These are phyloP conservation scores for Glycine soja DNA, from an alignment of 306 rosid genomes.

Conservation along the genomic window DNA sequence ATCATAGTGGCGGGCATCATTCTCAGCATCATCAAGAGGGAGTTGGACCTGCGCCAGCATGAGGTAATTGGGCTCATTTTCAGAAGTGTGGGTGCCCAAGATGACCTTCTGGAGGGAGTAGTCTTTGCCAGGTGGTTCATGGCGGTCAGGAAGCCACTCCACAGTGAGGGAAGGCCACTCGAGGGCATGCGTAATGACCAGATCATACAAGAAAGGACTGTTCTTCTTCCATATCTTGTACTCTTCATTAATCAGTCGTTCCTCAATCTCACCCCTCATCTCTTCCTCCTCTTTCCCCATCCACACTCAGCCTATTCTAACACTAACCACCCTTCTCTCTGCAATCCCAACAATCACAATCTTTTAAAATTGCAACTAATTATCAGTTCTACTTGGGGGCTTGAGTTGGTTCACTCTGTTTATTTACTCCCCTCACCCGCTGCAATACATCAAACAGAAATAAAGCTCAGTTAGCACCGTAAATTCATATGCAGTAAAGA, in stretches of 20 bases:
- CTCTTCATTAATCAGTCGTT: slow-evolving; percentile 92
- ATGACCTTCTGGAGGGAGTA: slow-evolving; percentile 92
- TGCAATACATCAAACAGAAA: neutral
- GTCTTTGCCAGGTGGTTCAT: slow-evolving; percentile 95
- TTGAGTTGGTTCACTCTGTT: neutral
- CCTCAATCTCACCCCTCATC: slow-evolving; percentile 97
- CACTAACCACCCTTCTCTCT: neutral
- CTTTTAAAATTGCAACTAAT: neutral
- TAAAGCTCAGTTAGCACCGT: neutral
- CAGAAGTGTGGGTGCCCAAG: slow-evolving; percentile 94
- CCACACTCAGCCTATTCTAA: slow-evolving; percentile 17
- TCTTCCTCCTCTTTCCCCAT: slow-evolving; percentile 98
- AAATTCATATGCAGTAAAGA: neutral
- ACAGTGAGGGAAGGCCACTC: slow-evolving; percentile 99
- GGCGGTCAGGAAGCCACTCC: slow-evolving; percentile 92
- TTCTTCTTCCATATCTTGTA: slow-evolving; percentile 99
- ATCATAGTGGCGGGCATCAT: slow-evolving; percentile 91
- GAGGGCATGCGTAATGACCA: slow-evolving; percentile 93
- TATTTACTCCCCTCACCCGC: neutral
- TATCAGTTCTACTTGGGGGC: neutral
- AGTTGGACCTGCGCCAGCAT: slow-evolving; percentile 98
- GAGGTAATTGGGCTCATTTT: slow-evolving; percentile 94
- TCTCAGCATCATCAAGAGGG: slow-evolving; percentile 92
- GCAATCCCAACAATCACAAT: neutral
- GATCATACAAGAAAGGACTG: slow-evolving; percentile 93